Conservation (phyloP, 2,329 filamentous ascomycete genomes). For the Ascochyta clinopodiicola region DNA sequence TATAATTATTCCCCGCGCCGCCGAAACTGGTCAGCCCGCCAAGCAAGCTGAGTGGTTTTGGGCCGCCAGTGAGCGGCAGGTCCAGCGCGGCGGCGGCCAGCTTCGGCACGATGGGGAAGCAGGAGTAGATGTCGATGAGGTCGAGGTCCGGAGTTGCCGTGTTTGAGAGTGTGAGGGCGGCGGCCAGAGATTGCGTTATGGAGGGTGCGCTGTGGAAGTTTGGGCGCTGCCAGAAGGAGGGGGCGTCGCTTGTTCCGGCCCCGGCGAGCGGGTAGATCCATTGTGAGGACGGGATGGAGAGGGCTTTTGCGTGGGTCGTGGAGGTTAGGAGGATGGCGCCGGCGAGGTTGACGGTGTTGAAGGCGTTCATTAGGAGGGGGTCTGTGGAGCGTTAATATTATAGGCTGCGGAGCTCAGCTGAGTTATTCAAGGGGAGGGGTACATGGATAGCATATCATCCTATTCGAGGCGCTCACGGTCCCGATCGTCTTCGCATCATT, state of each 20-base stretch:
- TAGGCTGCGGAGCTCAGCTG: not conserved
- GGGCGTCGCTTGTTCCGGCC: conserved; percentile 65
- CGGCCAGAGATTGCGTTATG: conserved; percentile 64
- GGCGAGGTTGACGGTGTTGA: conserved; percentile 71
- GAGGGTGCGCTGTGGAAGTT: conserved; percentile 65
- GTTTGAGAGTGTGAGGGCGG: conserved; percentile 57
- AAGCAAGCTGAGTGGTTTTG: conserved; percentile 65
- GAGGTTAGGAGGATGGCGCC: conserved; percentile 68
- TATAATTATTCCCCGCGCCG: conserved; percentile 75
- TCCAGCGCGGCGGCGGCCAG: conserved; percentile 67
- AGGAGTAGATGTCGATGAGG: conserved; percentile 70
- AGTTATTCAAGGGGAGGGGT: conserved; percentile 28
- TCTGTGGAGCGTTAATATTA: conserved; percentile 52
- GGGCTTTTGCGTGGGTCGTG: conserved; percentile 58
- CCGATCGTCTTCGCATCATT: conserved; percentile 61
- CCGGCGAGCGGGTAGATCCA: conserved; percentile 72
- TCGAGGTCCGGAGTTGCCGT: conserved; percentile 62
- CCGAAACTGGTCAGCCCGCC: conserved; percentile 73
- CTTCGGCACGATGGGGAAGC: conserved; percentile 74
- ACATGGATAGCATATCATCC: conserved; percentile 75
- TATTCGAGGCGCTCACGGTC: conserved; percentile 62
- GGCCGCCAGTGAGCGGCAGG: conserved; percentile 53
- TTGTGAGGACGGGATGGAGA: conserved; percentile 61
- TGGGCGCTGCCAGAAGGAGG: conserved; percentile 68
- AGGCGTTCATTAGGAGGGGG: conserved; percentile 73